Percentiles rank a stretch among this genome's conserved stretches.
phyloP scores from a whole-genome alignment of 345 rosid species.

The Populus nigra region DNA sequence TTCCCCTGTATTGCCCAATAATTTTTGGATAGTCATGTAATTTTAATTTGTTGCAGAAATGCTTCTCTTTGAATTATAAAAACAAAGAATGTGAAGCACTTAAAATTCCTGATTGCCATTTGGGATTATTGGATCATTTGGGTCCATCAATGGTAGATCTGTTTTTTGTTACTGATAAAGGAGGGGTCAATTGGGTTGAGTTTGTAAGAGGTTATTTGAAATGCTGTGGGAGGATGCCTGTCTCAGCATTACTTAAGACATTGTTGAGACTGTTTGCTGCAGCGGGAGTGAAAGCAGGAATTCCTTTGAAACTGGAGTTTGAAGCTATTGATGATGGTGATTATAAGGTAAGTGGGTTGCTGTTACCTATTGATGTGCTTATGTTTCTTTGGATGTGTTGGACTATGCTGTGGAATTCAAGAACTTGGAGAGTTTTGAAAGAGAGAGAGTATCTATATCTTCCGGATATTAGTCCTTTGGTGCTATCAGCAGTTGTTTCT shows the following conservation, averaged over 20 bases:
- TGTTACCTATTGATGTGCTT: slow-evolving; percentile 46
- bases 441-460: slow-evolving; percentile 33
- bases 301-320: slow-evolving; percentile 54
- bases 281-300: slow-evolving; percentile 40
- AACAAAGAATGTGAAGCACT: slow-evolving; percentile 40
- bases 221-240: slow-evolving; percentile 77
- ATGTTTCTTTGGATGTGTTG: slow-evolving; percentile 71
- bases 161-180: slow-evolving; percentile 52
- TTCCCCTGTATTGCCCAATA: neutral
- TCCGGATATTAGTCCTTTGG: slow-evolving; percentile 63
- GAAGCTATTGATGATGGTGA: slow-evolving; percentile 54
- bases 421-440: slow-evolving; percentile 16
- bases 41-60: slow-evolving; percentile 44
- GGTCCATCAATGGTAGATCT: slow-evolving; percentile 64
- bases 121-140: slow-evolving; percentile 49
- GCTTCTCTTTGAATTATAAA: slow-evolving; percentile 47
- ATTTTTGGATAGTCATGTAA: neutral
- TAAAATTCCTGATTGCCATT: slow-evolving; percentile 41
- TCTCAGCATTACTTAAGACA: slow-evolving; percentile 44
- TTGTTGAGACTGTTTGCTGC: slow-evolving; percentile 53
- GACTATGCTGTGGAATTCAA: slow-evolving; percentile 65
- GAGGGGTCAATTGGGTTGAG: slow-evolving; percentile 64
- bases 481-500: slow-evolving; percentile 57
- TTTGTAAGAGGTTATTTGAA: slow-evolving; percentile 69
- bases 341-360: slow-evolving; percentile 57